phyloP scores from a whole-genome alignment of 2,329 filamentous ascomycete species.

The Epichloe scottii region DNA sequence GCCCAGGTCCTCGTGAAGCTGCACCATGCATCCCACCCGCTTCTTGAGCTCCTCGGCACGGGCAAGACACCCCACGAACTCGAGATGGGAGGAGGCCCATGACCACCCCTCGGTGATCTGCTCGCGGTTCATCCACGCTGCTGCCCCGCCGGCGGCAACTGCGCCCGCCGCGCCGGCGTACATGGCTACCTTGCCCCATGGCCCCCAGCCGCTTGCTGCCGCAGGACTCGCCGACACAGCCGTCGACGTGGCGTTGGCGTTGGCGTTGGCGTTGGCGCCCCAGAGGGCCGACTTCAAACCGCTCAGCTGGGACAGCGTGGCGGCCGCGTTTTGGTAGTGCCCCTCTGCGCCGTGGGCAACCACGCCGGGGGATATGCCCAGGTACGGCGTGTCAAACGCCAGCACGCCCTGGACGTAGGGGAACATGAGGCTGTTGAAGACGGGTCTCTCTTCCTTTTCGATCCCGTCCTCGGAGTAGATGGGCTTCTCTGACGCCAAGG shows the following conservation, averaged over 20 bases:
- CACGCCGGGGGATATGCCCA: conserved; percentile 68
- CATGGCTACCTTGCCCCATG: conserved; percentile 77
- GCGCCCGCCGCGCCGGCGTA: conserved; percentile 75
- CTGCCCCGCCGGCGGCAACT: conserved; percentile 68
- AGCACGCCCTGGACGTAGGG: conserved; percentile 83
- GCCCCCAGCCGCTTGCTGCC: conserved; percentile 46
- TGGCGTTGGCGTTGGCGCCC: conserved; percentile 16
- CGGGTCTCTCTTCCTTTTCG: conserved; percentile 17
- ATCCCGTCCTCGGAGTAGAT: conserved; percentile 35
- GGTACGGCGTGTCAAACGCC: conserved; percentile 88
- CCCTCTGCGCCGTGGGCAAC: conserved; percentile 80
- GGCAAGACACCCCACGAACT: conserved; percentile 83
- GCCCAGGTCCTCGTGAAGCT: conserved; percentile 48
- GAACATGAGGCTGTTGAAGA: conserved; percentile 65
- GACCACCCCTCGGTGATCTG: conserved; percentile 62
- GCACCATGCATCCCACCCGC: conserved; percentile 56
- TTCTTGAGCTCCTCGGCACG: conserved; percentile 70
- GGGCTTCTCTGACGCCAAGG: conserved; percentile 46
- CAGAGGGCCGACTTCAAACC: conserved; percentile 56
- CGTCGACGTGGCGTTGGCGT: neutral
- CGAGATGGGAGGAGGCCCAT: conserved; percentile 83
- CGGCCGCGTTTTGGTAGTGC: conserved; percentile 62
- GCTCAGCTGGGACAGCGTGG: conserved; percentile 55
- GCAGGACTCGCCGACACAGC: conserved; percentile 6
- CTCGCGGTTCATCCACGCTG: conserved; percentile 76